Conservation (phyloP, 768 basidiomycete genomes). For the Auriscalpium orientale region DNA sequence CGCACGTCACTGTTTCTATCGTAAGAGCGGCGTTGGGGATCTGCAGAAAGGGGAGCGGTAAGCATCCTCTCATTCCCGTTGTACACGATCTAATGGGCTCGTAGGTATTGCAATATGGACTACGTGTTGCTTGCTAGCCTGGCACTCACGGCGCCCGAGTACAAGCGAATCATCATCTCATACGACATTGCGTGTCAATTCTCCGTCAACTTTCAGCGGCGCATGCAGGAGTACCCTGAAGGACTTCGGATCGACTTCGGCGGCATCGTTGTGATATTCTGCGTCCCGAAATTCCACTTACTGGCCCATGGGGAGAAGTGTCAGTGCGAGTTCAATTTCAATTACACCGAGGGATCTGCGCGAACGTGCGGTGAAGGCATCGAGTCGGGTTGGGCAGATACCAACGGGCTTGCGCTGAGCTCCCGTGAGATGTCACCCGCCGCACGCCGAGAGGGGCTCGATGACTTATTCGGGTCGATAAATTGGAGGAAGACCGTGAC, state of each 20-base stretch:
- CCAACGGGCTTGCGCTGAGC: constrained; percentile 1
- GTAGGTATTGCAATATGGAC: constrained; percentile 19
- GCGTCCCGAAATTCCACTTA: constrained; percentile 11
- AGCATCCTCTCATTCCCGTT: neutral
- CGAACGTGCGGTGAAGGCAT: no score
- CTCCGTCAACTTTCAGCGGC: neutral
- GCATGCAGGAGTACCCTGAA: neutral
- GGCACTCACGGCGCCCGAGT: neutral
- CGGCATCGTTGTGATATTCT: neutral
- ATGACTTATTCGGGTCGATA: constrained; percentile 6
- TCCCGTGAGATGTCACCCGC: constrained; percentile 11
- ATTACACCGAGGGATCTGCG: no score
- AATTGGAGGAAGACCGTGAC: constrained; percentile 6
- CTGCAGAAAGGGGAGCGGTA: neutral
- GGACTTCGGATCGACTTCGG: neutral
- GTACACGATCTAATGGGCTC: no score
- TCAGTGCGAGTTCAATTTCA: constrained; percentile 1
- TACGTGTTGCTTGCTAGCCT: constrained; percentile 11
- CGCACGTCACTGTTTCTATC: neutral
- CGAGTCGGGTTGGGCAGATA: neutral
- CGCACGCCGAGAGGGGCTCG: constrained; percentile 4
- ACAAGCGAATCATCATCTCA: neutral
- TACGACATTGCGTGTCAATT: constrained; percentile 1
- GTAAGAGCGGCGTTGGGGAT: neutral
- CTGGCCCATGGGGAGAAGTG: constrained; percentile 12